These are phyloP conservation scores for Penicillium herquei DNA, from an alignment of 495 filamentous ascomycete species.

Conservation along the genomic window DNA sequence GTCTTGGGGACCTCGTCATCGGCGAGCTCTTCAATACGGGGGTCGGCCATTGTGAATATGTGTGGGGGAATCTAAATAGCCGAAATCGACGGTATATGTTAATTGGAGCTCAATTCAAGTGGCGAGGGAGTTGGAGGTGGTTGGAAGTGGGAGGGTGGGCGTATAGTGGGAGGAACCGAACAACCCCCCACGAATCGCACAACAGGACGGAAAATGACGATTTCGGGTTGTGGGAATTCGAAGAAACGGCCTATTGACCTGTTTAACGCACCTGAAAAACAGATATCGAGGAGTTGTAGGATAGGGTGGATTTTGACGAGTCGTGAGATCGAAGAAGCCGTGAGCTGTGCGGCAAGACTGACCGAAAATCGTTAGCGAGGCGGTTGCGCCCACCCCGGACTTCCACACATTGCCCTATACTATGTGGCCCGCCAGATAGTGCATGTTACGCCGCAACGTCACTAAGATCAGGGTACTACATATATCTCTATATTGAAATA, in stretches of 20 bases:
- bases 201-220: slow-evolving; percentile 27
- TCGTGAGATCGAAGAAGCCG: slow-evolving; percentile 38
- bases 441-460: slow-evolving; percentile 3
- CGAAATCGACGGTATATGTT: slow-evolving; percentile 13
- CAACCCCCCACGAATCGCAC: slow-evolving; percentile 27
- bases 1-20: slow-evolving; percentile 78
- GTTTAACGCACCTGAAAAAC: slow-evolving; percentile 41
- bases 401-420: slow-evolving; percentile 32
- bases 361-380: slow-evolving; percentile 54
- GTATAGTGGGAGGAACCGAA: slow-evolving; percentile 19
- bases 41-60: slow-evolving; percentile 81
- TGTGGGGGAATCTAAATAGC: slow-evolving; percentile 31
- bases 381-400: slow-evolving; percentile 38
- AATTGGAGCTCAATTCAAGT: slow-evolving; percentile 3
- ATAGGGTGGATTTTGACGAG: slow-evolving; percentile 39
- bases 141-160: slow-evolving; percentile 18
- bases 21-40: slow-evolving; percentile 94
- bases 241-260: slow-evolving; percentile 9
- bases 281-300: slow-evolving; percentile 38
- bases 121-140: not conserved
- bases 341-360: slow-evolving; percentile 46
- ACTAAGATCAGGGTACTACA: not conserved
- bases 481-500: not conserved
- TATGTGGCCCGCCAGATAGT: slow-evolving; percentile 1
- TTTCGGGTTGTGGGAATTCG: slow-evolving; percentile 26